Conservation (phyloP, 2,329 filamentous ascomycete genomes). For the Sarocladium oryzae region DNA sequence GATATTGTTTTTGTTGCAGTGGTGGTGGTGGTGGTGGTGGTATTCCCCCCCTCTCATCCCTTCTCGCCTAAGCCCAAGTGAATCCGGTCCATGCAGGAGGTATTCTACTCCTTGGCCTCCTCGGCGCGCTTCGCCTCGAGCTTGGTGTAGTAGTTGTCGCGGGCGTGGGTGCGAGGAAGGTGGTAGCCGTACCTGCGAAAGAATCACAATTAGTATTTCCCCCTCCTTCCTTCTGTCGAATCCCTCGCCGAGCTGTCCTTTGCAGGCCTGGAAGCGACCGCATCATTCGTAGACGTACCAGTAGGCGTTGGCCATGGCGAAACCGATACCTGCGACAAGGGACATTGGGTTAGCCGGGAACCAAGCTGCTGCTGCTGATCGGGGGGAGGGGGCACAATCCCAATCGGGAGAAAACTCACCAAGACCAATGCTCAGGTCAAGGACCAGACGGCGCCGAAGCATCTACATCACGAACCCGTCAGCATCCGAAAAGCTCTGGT, state of each 20-base stretch:
- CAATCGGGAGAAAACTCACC: slow-evolving; percentile 35
- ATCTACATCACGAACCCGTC: slow-evolving; percentile 36
- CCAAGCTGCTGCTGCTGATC: too few relatives aligned
- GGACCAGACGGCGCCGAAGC: slow-evolving; percentile 52
- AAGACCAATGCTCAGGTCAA: slow-evolving; percentile 49
- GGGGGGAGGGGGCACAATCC: not conserved
- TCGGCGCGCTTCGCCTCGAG: slow-evolving; percentile 50
- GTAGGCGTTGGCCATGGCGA: slow-evolving; percentile 48
- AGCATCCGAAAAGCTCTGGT: slow-evolving; percentile 12
- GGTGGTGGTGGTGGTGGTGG: too few relatives aligned
- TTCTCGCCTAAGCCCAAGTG: not conserved
- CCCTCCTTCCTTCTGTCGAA: too few relatives aligned
- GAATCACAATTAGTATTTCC: slow-evolving; percentile 12
- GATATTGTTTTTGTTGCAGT: not conserved
- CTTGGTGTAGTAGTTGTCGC: slow-evolving; percentile 53
- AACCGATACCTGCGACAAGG: slow-evolving; percentile 44
- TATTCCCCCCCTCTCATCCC: not conserved
- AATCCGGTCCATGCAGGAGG: not conserved
- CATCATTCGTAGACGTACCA: slow-evolving; percentile 38
- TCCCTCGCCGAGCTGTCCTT: too few relatives aligned
- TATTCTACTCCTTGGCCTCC: slow-evolving; percentile 21
- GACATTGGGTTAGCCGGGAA: too few relatives aligned
- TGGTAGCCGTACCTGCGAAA: slow-evolving; percentile 53
- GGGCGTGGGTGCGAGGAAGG: slow-evolving; percentile 51
- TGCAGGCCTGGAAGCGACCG: too few relatives aligned